Percentiles rank a stretch among this genome's conserved stretches.
These are phyloP conservation scores for Capsicum chinense DNA, from an alignment of 257 asterid species.

Conservation along the genomic window DNA sequence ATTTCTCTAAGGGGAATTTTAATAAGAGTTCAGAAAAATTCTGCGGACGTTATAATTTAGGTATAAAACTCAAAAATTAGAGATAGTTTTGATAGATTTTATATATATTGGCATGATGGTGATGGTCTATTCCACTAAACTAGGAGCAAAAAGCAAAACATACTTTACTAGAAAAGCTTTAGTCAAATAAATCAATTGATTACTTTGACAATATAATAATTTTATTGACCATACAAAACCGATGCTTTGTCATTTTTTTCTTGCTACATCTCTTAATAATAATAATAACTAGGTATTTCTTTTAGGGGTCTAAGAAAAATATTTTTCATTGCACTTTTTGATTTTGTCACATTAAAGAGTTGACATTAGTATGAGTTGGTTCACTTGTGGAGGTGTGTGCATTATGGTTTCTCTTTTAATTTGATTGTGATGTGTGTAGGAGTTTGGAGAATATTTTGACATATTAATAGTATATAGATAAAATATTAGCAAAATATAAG, in stretches of 20 bases:
- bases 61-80: neutral
- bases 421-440: no score
- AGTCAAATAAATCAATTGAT: neutral
- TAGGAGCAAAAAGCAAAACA: neutral
- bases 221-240: slow-evolving; percentile 21
- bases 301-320: neutral
- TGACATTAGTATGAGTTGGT: neutral
- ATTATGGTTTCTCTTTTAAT: no score
- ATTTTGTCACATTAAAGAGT: slow-evolving; percentile 15
- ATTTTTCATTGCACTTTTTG: neutral
- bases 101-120: neutral
- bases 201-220: slow-evolving; percentile 20
- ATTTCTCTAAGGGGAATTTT: neutral
- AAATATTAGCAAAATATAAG: no score
- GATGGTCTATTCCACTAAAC: neutral
- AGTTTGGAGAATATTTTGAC: no score
- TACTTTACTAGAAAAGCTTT: neutral
- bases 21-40: neutral
- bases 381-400: no score
- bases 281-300: neutral
- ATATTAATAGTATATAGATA: no score
- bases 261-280: neutral
- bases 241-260: slow-evolving; percentile 4
- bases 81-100: neutral
- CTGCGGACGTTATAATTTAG: neutral